Evolutionary conservation across 805 yeast genomes (phyloP).

Genomic region (Candida fluviatilis): DNA sequence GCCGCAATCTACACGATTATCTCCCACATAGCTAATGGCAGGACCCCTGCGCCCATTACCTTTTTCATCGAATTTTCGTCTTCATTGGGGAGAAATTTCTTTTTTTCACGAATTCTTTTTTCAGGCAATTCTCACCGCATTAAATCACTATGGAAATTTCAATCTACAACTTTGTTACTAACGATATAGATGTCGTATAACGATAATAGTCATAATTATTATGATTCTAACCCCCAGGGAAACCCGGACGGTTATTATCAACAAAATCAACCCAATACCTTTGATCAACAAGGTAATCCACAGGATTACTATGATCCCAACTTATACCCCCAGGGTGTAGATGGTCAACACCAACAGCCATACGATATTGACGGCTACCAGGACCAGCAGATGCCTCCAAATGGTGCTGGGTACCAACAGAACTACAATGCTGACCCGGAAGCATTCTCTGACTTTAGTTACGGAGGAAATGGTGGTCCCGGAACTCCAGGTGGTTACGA

Average conservation of each 20-base stretch:
- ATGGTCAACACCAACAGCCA: constrained; percentile 34
- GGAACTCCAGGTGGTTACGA: constrained; percentile 56
- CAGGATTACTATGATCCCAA: constrained; percentile 52
- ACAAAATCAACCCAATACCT: constrained; percentile 21
- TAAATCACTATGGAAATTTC: background rate
- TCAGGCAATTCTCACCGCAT: background rate
- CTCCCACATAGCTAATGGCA: background rate
- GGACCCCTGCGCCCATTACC: background rate
- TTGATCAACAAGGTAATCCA: constrained; percentile 17
- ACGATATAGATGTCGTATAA: constrained; percentile 51
- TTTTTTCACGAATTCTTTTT: background rate
- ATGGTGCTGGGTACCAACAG: constrained; percentile 12
- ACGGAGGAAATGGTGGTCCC: constrained; percentile 37
- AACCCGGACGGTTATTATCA: constrained; percentile 29
- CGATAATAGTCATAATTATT: constrained; percentile 49
- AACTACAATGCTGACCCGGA: constrained; percentile 50
- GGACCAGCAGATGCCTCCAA: constrained; percentile 43
- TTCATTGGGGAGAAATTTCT: background rate
- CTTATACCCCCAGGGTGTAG: constrained; percentile 35
- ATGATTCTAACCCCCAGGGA: constrained; percentile 42
- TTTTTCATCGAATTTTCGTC: background rate
- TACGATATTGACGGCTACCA: constrained; percentile 47
- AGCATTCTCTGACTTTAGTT: constrained; percentile 64
- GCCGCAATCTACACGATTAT: too few species aligned
- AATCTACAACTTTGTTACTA: background rate